Percentiles rank a stretch among this genome's conserved stretches.
phyloP scores from a whole-genome alignment of 2,329 filamentous ascomycete genomes.

The Aureobasidium sp. region DNA sequence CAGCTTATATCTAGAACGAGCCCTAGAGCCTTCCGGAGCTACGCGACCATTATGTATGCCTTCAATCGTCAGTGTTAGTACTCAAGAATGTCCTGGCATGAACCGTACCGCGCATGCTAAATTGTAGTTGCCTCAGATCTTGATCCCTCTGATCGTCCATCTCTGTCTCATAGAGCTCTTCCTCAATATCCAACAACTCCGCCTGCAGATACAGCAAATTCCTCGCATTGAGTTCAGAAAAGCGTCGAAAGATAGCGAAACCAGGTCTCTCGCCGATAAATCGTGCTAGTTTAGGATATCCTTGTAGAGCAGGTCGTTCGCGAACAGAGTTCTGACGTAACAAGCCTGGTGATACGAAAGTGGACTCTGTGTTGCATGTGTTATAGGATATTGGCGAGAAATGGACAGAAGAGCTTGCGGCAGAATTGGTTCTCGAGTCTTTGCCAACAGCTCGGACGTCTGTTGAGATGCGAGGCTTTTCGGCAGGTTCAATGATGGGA shows the following conservation, averaged over 20 bases:
- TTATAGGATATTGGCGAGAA: slow-evolving; percentile 5
- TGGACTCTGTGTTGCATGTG: slow-evolving; percentile 8
- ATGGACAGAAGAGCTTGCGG: slow-evolving; percentile 1
- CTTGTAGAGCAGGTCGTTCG: slow-evolving; percentile 17
- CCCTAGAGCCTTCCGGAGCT: neutral
- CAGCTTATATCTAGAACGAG: neutral
- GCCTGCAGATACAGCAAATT: slow-evolving; percentile 25
- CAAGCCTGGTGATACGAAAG: slow-evolving; percentile 15
- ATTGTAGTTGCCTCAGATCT: slow-evolving; percentile 19
- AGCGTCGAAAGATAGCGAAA: slow-evolving; percentile 22
- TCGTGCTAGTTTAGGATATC: slow-evolving; percentile 20
- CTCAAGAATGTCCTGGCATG: neutral
- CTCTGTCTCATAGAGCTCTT: slow-evolving; percentile 21
- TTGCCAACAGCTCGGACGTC: neutral
- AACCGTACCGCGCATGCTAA: slow-evolving; percentile 12
- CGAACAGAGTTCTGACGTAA: slow-evolving; percentile 16
- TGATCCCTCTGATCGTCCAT: slow-evolving; percentile 12
- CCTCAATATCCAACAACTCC: slow-evolving; percentile 22
- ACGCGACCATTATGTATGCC: neutral
- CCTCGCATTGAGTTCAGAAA: slow-evolving; percentile 21
- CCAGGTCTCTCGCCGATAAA: slow-evolving; percentile 19
- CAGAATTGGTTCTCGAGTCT: neutral
- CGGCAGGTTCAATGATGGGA: neutral
- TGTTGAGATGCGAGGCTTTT: slow-evolving; percentile 2
- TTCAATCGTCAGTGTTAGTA: neutral